Evolutionary conservation across 805 yeast genomes (phyloP).

Genomic region (Starmerella apicola): DNA sequence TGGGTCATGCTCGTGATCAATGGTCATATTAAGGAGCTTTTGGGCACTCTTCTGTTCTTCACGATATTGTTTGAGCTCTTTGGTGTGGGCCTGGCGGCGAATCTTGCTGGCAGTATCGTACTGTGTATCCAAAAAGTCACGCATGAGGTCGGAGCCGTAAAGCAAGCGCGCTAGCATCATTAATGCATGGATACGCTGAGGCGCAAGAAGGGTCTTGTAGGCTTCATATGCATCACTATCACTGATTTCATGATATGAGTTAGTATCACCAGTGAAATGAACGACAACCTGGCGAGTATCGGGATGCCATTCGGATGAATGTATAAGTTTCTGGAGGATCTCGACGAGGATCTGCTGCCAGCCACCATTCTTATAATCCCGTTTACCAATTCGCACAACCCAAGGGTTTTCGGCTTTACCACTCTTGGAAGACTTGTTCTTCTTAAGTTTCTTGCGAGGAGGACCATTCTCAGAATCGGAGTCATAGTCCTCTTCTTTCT

Average conservation of each 20-base stretch:
- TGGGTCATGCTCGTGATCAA: conserved; percentile 2
- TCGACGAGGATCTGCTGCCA: conserved; percentile 78
- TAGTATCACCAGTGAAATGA: conserved; percentile 40
- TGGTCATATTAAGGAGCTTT: conserved; percentile 32
- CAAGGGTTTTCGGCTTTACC: conserved; percentile 31
- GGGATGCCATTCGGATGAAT: conserved; percentile 41
- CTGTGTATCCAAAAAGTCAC: conserved; percentile 54
- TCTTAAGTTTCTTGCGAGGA: neutral
- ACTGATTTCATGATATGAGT: conserved; percentile 35
- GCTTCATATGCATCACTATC: conserved; percentile 38
- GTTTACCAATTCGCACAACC: conserved; percentile 62
- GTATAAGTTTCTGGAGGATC: conserved; percentile 47
- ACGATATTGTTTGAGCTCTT: conserved; percentile 39
- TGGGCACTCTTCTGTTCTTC: conserved; percentile 35
- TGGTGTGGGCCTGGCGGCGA: conserved; percentile 53
- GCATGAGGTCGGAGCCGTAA: conserved; percentile 43
- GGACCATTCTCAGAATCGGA: no score
- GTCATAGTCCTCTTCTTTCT: no score
- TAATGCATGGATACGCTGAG: conserved; percentile 44
- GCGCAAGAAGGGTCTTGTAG: conserved; percentile 44
- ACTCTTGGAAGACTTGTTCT: neutral
- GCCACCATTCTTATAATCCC: conserved; percentile 69
- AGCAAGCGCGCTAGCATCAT: conserved; percentile 53
- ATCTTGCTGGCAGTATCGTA: conserved; percentile 50
- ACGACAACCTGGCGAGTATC: conserved; percentile 41